Percentiles rank a stretch among this genome's conserved stretches.
These are phyloP conservation scores for Cronartium quercuum DNA, from an alignment of 1,284 basidiomycete species.

Conservation along the genomic window DNA sequence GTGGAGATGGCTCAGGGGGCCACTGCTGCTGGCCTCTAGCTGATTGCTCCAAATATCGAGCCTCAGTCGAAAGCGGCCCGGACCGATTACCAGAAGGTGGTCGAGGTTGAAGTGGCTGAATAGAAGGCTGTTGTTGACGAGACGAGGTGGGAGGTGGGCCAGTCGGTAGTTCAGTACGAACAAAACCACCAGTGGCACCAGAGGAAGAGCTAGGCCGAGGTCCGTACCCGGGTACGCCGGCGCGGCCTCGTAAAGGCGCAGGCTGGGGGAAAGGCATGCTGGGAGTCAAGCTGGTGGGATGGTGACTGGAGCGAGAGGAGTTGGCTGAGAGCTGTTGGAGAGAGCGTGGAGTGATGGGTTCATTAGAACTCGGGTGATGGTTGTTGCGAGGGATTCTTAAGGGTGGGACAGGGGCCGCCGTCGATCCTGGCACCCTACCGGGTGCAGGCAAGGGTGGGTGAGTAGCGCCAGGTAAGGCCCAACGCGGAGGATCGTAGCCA, in stretches of 20 bases:
- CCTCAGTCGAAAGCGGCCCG: constrained; percentile 16
- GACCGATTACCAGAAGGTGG: background rate
- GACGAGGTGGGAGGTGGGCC: background rate
- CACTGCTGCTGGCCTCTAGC: constrained; percentile 14
- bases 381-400: constrained; percentile 15
- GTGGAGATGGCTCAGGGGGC: background rate
- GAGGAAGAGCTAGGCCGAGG: background rate
- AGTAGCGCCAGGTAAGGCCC: background rate
- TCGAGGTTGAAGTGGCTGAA: constrained; percentile 1
- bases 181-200: constrained; percentile 4
- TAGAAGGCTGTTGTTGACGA: constrained; percentile 2
- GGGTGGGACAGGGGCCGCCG: constrained; percentile 1
- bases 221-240: constrained; percentile 11
- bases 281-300: constrained; percentile 2
- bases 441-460: constrained; percentile 27
- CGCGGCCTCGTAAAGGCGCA: constrained; percentile 1
- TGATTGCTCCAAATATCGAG: constrained; percentile 12
- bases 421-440: constrained; percentile 5
- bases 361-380: background rate
- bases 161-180: constrained; percentile 12
- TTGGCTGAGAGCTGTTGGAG: background rate
- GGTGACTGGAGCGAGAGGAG: constrained; percentile 8
- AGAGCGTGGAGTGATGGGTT: background rate
- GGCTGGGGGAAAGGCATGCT: constrained; percentile 34
- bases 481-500: constrained; percentile 8